Base-by-base conservation (phyloP, 768 basidiomycete species). In the Thelephora ganbajun region DNA sequence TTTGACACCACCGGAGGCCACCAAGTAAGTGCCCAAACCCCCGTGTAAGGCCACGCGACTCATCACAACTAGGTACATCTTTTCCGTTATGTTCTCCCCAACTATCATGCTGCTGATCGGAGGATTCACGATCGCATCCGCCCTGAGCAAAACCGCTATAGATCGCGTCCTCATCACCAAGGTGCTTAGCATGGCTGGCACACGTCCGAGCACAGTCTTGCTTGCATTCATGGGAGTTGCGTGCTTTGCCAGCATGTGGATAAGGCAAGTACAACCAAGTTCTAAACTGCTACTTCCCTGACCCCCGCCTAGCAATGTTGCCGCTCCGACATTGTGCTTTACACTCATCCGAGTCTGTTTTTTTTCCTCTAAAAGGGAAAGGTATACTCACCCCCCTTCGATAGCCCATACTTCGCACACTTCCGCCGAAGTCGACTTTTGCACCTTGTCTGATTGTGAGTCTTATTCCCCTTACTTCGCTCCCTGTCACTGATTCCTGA, bases 171-270 rank as follows among this genome's bases (percentile, higher is more conserved):
- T 97, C 43, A 92, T 98, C 51, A 93, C 92, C 3, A 77, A 86
- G 23, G 80, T 98, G 36, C 74, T 99, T 46, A 83, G 80, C 57
- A 70, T 97, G 45, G 96, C 96, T 6, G 94, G 96, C 4, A 82
- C 89, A 11, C 73, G 73, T 47, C 96, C 94, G 2, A 80, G 77
- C 51, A 82, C 75, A 0, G 93, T 99, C 3, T 68, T 99, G 6
- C 74, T 99, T 41, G 83, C 90, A 0, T 88, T 97, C 62, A 98
- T 98, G 96, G 79, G 71, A 39, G 92, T 99, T 14, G 85, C 92
- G 2, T 97, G 92, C 59, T 99, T 99, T 60, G 91, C 93, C 2
- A 92, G 88, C 63, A 99, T 98, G 94, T 98, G 92, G 96, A 98
- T 99, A 57, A 92, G 85, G 84, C 83, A 48, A 41, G 64, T 53